Evolutionary conservation across 1,139 yeast species (phyloP), one percentile per base, ranked within the genome.

Genomic region (Williopsis jadinii): DNA sequence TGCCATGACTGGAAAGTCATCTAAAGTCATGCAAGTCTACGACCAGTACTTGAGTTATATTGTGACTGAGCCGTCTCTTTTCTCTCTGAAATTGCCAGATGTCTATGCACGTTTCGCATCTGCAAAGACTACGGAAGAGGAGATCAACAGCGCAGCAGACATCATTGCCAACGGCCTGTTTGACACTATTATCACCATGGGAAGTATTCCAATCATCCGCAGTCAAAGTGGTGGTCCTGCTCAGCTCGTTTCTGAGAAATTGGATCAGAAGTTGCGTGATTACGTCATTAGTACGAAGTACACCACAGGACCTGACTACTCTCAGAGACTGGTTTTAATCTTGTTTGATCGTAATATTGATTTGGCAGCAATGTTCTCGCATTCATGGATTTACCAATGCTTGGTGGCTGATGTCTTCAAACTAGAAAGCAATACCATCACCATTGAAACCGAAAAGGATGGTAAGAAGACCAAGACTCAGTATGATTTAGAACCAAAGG

Each of bases 351-450:
- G 99, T 59, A 86, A 84, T 55, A 73, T 92, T 46, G 97, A 94
- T 62, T 70, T 94, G 48, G 82, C 92, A 3, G 83, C 95, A 27
- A 90, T 92, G 97, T 81, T 94, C 60, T 77, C 94, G 2, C 99
- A 92, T 62, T 87, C 97, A 8, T 90, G 98, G 97, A 88, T 95
- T 40, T 92, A 92, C 60, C 96, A 92, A 66, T 88, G 97, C 55
- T 81, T 92, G 77, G 95, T 92, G 12, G 84, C 90, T 55, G 99
- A 92, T 60, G 95, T 88, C 10, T 86, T 94, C 61, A 75, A 77
- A 42, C 71, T 92, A 53, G 76, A 80, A 51, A 75, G 95, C 58
- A 90, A 90, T 61, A 77, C 90, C 35, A 80, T 86, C 48, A 77
- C 84, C 11, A 73, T 87, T 36, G 70, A 72, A 40, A 58, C 55